phyloP scores from a whole-genome alignment of 129 eudicot genomes.

The carrot (Daucus carota) region DNA sequence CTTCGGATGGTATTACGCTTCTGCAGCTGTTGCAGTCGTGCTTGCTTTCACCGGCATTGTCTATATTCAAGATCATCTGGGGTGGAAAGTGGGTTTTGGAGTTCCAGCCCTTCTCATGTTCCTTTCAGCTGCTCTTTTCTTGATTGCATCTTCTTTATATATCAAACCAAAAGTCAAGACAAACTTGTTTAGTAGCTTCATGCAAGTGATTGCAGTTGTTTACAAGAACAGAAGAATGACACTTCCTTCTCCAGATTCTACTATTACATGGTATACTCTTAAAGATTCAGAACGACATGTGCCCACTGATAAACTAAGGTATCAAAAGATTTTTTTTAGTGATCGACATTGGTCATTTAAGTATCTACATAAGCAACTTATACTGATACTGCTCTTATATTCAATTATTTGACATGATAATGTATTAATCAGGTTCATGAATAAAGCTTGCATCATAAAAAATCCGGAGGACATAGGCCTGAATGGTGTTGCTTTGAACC shows the following conservation, averaged over 20 bases:
- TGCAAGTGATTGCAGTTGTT: constrained; percentile 37
- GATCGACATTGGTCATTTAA: background rate
- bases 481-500: constrained; percentile 26
- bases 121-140: constrained; percentile 43
- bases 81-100: constrained; percentile 79
- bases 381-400: background rate
- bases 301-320: constrained; percentile 71
- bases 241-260: constrained; percentile 14
- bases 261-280: constrained; percentile 17
- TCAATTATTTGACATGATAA: background rate
- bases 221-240: constrained; percentile 32
- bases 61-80: constrained; percentile 70
- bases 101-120: constrained; percentile 73
- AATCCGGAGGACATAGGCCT: constrained; percentile 32
- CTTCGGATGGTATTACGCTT: constrained; percentile 74
- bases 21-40: constrained; percentile 42
- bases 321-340: background rate
- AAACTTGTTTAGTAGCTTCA: constrained; percentile 39
- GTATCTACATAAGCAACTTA: background rate
- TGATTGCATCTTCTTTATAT: constrained; percentile 62
- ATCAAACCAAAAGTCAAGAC: constrained; percentile 33
- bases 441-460: constrained; percentile 56
- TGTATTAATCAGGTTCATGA: constrained; percentile 58
- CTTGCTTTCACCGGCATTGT: constrained; percentile 58
- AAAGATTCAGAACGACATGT: constrained; percentile 25